Conservation (phyloP, 2,329 filamentous ascomycete genomes). For the Leptodontidium sp. region DNA sequence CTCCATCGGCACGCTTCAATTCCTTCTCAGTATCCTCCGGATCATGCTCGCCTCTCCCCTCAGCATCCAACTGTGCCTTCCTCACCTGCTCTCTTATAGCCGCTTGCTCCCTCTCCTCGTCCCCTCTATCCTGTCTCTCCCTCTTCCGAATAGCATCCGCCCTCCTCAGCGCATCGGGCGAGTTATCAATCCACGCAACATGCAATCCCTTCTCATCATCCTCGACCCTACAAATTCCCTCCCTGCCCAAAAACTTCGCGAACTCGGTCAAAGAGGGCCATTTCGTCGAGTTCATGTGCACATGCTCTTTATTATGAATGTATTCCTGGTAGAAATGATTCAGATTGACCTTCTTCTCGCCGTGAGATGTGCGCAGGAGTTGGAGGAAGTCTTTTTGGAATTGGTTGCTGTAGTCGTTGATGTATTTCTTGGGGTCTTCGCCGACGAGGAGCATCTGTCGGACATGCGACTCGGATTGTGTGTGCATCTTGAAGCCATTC, state of each 20-base stretch:
- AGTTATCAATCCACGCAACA: slow-evolving; percentile 91
- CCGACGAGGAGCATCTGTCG: slow-evolving; percentile 90
- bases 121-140: slow-evolving; percentile 87
- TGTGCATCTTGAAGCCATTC: slow-evolving; percentile 96
- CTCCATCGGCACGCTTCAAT: slow-evolving; percentile 71
- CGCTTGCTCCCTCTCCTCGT: slow-evolving; percentile 87
- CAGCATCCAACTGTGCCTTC: slow-evolving; percentile 70
- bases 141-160: slow-evolving; percentile 84
- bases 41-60: slow-evolving; percentile 53
- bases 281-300: slow-evolving; percentile 93
- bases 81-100: slow-evolving; percentile 86
- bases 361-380: slow-evolving; percentile 82
- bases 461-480: slow-evolving; percentile 83
- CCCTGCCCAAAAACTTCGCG: slow-evolving; percentile 83
- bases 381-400: slow-evolving; percentile 83
- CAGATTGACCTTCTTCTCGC: slow-evolving; percentile 86
- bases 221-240: slow-evolving; percentile 89
- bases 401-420: slow-evolving; percentile 81
- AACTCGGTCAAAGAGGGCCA: slow-evolving; percentile 92
- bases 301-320: slow-evolving; percentile 85
- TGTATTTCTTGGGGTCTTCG: slow-evolving; percentile 84
- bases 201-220: slow-evolving; percentile 88
- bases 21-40: slow-evolving; percentile 55
- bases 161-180: slow-evolving; percentile 81
- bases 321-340: slow-evolving; percentile 98